Evolutionary conservation across 306 rosid species (phyloP).

Genomic region (Hippophae gyantsensis): DNA sequence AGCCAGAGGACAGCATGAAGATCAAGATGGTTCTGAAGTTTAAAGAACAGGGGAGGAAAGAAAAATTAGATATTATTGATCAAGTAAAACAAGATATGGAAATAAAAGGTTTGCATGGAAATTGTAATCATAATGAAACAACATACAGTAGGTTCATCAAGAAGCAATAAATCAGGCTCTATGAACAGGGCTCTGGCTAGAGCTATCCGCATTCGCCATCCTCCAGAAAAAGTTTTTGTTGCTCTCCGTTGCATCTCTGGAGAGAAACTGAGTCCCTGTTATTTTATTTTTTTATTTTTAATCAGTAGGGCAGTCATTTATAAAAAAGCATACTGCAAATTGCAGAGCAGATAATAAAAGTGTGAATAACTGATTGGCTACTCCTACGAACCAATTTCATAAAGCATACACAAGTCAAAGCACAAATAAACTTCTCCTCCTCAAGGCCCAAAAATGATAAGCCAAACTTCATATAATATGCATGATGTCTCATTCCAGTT

Average conservation of each 20-base stretch:
- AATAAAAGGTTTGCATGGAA: slow-evolving; percentile 5
- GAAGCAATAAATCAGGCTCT: slow-evolving; percentile 89
- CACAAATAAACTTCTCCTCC: no score
- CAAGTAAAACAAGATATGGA: background rate
- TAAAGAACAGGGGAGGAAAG: background rate
- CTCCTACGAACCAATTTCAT: no score
- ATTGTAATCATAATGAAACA: slow-evolving; percentile 12
- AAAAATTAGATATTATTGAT: background rate
- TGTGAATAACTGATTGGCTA: no score
- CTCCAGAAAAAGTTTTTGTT: slow-evolving; percentile 93
- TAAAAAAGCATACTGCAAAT: no score
- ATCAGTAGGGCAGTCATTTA: slow-evolving; percentile 2
- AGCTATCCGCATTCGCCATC: slow-evolving; percentile 99
- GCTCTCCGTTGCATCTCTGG: slow-evolving; percentile 83
- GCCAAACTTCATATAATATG: no score
- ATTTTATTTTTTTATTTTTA: background rate
- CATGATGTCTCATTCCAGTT: no score
- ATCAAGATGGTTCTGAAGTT: slow-evolving; percentile 94
- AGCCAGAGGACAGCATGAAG: slow-evolving; percentile 99
- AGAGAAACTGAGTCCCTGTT: slow-evolving; percentile 92
- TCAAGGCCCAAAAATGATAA: no score
- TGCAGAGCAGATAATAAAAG: no score
- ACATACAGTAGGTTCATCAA: slow-evolving; percentile 93
- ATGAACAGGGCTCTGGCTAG: slow-evolving; percentile 95
- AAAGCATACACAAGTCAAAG: no score